Percentiles rank a stretch among this genome's conserved stretches.
phyloP scores from a whole-genome alignment of 176 grass and related monocot species.

The Bonia amplexicaulis region DNA sequence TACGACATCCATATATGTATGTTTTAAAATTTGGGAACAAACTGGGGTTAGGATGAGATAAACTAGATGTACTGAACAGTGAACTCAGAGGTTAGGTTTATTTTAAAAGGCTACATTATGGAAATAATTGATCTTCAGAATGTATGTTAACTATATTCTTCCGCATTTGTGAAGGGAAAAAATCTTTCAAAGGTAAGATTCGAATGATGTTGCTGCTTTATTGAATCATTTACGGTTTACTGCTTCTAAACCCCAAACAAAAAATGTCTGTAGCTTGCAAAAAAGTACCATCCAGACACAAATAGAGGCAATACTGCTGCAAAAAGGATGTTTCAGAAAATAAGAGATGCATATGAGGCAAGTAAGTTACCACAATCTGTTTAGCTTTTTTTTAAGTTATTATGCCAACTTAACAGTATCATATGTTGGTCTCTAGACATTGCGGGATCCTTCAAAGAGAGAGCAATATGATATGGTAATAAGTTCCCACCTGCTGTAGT shows the following conservation, averaged over 20 bases:
- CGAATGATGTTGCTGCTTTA: background rate
- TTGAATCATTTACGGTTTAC: conserved; percentile 18
- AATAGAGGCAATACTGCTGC: conserved; percentile 67
- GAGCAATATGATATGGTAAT: conserved; percentile 81
- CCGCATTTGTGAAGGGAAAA: background rate
- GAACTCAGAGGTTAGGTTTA: background rate
- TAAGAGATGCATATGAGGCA: conserved; percentile 94
- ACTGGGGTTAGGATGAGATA: conserved; percentile 15
- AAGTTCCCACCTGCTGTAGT: background rate
- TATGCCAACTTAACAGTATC: conserved; percentile 12
- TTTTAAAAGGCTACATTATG: background rate
- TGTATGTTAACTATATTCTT: background rate
- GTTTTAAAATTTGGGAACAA: background rate
- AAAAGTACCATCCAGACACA: conserved; percentile 93
- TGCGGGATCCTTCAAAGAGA: conserved; percentile 81
- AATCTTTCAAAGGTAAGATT: background rate
- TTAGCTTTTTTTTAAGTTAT: conserved; percentile 17
- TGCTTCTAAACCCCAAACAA: conserved; percentile 7
- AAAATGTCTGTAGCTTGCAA: conserved; percentile 59
- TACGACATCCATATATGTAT: background rate
- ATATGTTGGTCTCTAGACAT: conserved; percentile 50
- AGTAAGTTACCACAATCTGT: conserved; percentile 33
- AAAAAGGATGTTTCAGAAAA: conserved; percentile 89
- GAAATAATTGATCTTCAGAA: background rate
- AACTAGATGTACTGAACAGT: conserved; percentile 10